Base-by-base conservation (phyloP, 129 eudicot species). In the Lactuca sativa region DNA sequence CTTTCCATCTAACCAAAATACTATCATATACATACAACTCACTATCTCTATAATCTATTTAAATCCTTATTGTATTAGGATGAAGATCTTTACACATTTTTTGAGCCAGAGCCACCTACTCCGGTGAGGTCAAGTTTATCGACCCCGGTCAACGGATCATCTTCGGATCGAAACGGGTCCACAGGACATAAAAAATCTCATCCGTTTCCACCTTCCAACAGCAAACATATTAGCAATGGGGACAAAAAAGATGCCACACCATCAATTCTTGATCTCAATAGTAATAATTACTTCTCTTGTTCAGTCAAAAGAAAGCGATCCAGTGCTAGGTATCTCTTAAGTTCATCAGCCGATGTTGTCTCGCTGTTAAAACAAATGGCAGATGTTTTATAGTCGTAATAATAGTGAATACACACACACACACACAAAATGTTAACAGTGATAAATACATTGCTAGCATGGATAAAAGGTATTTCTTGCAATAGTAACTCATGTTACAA, bases 261-360 rank as follows among this genome's bases (percentile, higher is more conserved):
- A 14, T 81, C 85, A 5, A 86, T 88, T 54, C 97, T 91, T 21
- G 97, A 91, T 70, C 90, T 91, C 32, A 82, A 85, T 40, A 81
- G 74, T 14, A 95, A 83, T 16, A 86, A 91, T 56, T 91, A 88
- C 52, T 85, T 91, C 83, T 91, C 97, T 16, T 91, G 95, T 73
- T 84, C 97, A 0, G 92, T 91, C 17, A 95, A 95, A 25, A 61
- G 86, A 7, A 87, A 78, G 49, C 78, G 86, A 5, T 85, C 97
- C 0, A 83, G 70, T 66, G 97, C 97, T 16, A 68, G 95, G 37
- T 88, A 91, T 77, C 91, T 84, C 48, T 74, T 91, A n/a, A 80
- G 73, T 43, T 87, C 97, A 31, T 82, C 97, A 2, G 82, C 85
- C 57, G 97, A 91, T 9, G 97, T 91, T 9, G 90, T 88, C 7